Evolutionary conservation across 192 early-diverging fungal genomes (phyloP), one percentile per base, ranked within the genome.

Genomic region (Entomortierella lignicola): DNA sequence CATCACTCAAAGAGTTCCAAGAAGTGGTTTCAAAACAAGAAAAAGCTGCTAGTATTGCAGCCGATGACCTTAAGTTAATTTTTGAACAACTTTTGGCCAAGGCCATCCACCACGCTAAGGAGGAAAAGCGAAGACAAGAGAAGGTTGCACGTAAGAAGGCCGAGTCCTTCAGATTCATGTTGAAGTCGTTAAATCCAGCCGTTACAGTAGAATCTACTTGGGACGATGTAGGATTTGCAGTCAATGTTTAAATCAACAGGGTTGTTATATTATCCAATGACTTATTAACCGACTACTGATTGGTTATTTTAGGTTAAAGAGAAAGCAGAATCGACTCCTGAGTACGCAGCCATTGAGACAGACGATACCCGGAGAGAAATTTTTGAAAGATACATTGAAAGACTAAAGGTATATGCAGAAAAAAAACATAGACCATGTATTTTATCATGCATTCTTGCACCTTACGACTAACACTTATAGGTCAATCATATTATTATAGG

Each of bases 111-210:
- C 72, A 83, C 55, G 81, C 85, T 48, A 90, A 93, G 43, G 94
- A 97, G 43, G 93, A 94, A 25, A 86, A 85, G 44, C 86, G 92
- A 31, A 77, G 90, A 31, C 83, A 90, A 57, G 91, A 91, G 60
- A 92, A 89, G 34, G 86, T 89, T 57, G 71, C 89, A 2, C 85
- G 88, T 47, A 91, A 92, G 64, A 91, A 91, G 51, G 83, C 94
- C 71, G 95, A 97, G 59, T 90, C 88, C 18, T 90, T 97, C 60
- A 91, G 88, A 63, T 90, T 86, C 52, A 81, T 87, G 26, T 82
- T 98, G 32, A 93, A 92, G 63, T 75, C 88, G 21, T 52, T 96
- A 31, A 77, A 81, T 6, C 93, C 93, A 4, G 62, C 83, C 0
- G 72, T 98, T 37, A 83, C 77, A 0, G 71, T 86, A 0, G 86